Base-by-base conservation (phyloP, 2,329 filamentous ascomycete genomes). In the Elsinoe australis region DNA sequence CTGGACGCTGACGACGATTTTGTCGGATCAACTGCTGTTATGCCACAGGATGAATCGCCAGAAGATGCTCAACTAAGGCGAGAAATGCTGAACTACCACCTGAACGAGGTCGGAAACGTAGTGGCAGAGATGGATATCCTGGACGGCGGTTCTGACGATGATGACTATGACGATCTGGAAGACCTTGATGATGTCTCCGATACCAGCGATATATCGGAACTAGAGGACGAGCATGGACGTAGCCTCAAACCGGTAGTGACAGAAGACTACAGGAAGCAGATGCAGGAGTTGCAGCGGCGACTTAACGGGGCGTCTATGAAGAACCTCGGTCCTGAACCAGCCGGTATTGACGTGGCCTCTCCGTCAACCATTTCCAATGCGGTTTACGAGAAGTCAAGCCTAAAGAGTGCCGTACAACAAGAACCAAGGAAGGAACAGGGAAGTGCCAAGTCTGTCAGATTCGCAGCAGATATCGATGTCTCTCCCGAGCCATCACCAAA, bases 41-140 rank as follows among this genome's bases (percentile, higher is more conserved):
- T 85, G 10, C 84, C 87, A 1, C 74, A 82, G 1, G 76, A 85
- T 45, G 92, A 98, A 58, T 79, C 83, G 0, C 72, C 77, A 9
- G 88, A 94, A 55, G 90, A 95, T 53, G 85, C 87, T 3, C 76
- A 76, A 24, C 66, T 95, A 18, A 82, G 92, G 4, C 79, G 82
- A 50, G 82, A 95, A 59, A 96, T 98, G 89, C 73, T 96, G 5
- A 76, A 85, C 53, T 98, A 96, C 61, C 83, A 86, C 52, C 71
- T 95, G 65, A 82, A 83, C 35, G 90, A 96, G 64, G 82, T 98
- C 50, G 87, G 88, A 3, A 80, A 87, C 29, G 85, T 98, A 2
- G 92, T 98, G 12, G 92, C 92, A 12, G 88, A 96, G 66, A 76
- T 98, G 36, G 79, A 94, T 50, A 66, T 96, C 1, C 87, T 94